Percentiles rank a stretch among this genome's conserved stretches.
Conservation (phyloP, 331 rosid species). For the Telfairia occidentalis region DNA sequence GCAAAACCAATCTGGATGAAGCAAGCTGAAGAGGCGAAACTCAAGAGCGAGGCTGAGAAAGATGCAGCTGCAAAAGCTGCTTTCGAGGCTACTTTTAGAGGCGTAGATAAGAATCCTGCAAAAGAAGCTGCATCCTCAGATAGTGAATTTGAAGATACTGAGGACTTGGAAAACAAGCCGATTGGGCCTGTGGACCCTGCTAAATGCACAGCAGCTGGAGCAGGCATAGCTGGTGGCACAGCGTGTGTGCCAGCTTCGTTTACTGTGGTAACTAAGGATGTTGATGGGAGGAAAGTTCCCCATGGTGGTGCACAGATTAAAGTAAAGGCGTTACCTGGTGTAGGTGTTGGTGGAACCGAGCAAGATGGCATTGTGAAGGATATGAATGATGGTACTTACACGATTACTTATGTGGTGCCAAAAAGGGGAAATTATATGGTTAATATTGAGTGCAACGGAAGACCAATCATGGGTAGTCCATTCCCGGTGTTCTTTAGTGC, state of each 20-base stretch:
- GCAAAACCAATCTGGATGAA: constrained; percentile 92
- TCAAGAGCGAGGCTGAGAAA: constrained; percentile 88
- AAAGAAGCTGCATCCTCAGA: constrained; percentile 50
- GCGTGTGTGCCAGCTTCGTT: constrained; percentile 80
- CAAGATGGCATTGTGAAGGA: constrained; percentile 93
- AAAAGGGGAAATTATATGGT: constrained; percentile 98
- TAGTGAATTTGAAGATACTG: constrained; percentile 84
- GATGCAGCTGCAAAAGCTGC: constrained; percentile 93
- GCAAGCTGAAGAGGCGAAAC: constrained; percentile 92
- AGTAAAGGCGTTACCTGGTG: constrained; percentile 70
- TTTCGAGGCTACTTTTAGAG: constrained; percentile 90
- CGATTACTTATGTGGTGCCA: constrained; percentile 83
- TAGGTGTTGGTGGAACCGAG: constrained; percentile 93
- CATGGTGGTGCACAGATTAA: constrained; percentile 60
- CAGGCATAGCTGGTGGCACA: constrained; percentile 81
- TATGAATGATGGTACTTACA: constrained; percentile 85
- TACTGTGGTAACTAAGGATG: constrained; percentile 64
- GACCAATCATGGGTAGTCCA: constrained; percentile 89
- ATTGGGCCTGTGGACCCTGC: constrained; percentile 80
- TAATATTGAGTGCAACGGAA: constrained; percentile 76
- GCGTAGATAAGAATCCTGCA: constrained; percentile 44
- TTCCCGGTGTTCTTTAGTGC: constrained; percentile 98
- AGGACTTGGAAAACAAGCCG: constrained; percentile 66
- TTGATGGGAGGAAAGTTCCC: constrained; percentile 71
- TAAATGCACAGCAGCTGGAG: constrained; percentile 76